phyloP scores from a whole-genome alignment of 495 filamentous ascomycete species.

The Penicillium coprophilum region DNA sequence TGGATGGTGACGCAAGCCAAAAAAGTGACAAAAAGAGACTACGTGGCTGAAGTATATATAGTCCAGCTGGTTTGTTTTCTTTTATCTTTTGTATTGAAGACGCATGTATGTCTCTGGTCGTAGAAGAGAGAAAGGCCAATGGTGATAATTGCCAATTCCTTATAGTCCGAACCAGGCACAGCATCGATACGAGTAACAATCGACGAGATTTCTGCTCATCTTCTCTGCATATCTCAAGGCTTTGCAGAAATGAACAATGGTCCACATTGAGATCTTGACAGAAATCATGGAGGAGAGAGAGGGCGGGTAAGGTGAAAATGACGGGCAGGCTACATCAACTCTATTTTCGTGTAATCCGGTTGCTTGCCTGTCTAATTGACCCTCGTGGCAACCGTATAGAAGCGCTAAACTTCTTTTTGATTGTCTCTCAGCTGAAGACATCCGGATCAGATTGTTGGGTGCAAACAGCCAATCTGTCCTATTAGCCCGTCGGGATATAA shows the following conservation, averaged over 20 bases:
- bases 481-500: neutral
- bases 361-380: constrained; percentile 3
- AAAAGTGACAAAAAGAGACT: neutral
- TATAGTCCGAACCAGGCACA: constrained; percentile 4
- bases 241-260: constrained; percentile 9
- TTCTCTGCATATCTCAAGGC: constrained; percentile 18
- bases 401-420: neutral
- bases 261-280: neutral
- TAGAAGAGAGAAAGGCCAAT: neutral
- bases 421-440: neutral
- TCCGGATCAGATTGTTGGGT: neutral
- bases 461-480: neutral
- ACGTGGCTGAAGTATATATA: neutral
- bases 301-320: constrained; percentile 12
- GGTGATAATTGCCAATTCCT: neutral
- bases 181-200: constrained; percentile 2
- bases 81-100: neutral
- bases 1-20: constrained; percentile 11
- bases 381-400: constrained; percentile 19
- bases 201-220: neutral
- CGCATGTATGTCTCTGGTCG: neutral
- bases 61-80: neutral
- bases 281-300: constrained; percentile 7
- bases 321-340: constrained; percentile 29
- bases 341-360: constrained; percentile 26